These are phyloP conservation scores for Comarum palustre DNA, from an alignment of 306 rosid species.

Conservation along the genomic window DNA sequence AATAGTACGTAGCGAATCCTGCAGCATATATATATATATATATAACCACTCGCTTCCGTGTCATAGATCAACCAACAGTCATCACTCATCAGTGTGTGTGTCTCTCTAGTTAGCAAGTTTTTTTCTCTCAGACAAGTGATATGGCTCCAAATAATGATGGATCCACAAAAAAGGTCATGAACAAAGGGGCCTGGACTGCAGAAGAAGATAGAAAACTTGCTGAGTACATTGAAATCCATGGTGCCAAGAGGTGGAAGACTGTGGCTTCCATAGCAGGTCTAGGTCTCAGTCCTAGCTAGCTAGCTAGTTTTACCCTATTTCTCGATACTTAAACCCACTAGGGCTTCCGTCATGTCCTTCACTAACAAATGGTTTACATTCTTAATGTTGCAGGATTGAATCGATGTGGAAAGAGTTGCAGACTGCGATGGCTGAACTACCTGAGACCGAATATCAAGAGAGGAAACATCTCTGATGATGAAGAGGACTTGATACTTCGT, in stretches of 20 bases:
- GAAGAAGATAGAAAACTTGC: constrained; percentile 59
- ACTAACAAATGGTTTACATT: background rate
- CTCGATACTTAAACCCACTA: background rate
- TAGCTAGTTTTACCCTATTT: background rate
- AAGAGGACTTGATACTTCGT: constrained; percentile 24
- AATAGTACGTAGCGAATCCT: background rate
- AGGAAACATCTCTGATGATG: constrained; percentile 53
- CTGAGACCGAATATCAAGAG: constrained; percentile 69
- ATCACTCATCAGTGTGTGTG: background rate
- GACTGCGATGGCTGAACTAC: constrained; percentile 65
- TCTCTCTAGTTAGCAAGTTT: background rate
- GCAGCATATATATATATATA: constrained; percentile 9
- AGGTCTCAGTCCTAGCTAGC: background rate
- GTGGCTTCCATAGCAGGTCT: constrained; percentile 48
- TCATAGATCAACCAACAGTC: constrained; percentile 7
- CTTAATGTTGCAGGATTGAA: constrained; percentile 15
- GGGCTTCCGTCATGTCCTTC: background rate
- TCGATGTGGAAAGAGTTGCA: constrained; percentile 54
- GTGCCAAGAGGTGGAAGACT: constrained; percentile 58
- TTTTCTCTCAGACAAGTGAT: background rate
- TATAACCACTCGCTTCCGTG: background rate
- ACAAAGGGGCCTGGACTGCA: constrained; percentile 59
- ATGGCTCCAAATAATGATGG: constrained; percentile 45
- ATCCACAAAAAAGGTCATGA: constrained; percentile 30
- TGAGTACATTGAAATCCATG: constrained; percentile 47